Evolutionary conservation across 2,329 filamentous ascomycete species (phyloP), one percentile per base, ranked within the genome.

Genomic region (Neonectria magnoliae): DNA sequence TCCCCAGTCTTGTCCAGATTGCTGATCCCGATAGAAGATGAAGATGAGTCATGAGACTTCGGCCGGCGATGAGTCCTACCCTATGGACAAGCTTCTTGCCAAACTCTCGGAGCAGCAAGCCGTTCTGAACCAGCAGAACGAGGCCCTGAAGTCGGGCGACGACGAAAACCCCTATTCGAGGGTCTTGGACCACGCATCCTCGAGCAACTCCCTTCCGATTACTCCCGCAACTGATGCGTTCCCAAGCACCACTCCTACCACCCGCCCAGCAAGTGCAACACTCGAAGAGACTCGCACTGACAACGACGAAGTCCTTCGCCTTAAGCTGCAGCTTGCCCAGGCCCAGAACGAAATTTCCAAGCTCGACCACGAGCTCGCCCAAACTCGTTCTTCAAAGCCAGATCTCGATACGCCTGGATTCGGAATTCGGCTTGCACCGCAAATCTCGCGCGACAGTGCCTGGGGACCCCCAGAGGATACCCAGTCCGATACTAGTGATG

Each of bases 51-150:
- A 84, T 70, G 83, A 86, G 36, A 48, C 73, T 4, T 71, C 76
- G 10, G 74, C 73, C 6, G 66, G 76, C 11, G 67, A 74, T 51
- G 83, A 85, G 44, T 68, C 79, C 31, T 85, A 83, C 60, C 83
- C 85, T 9, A 88, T 94, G 83, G 92, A 96, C 72, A 90, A 90
- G 64, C 87, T 94, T 56, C 82, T 94, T 68, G 88, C 90, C 60
- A 91, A 90, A 75, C 84, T 95, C 52, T 88, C 88, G n/a, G 90
- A 94, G 76, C 91, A 93, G 73, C 88, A 91, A 73, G 81, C 82
- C 47, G 76, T 84, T n/a, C 78, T 90, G 54, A 83, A 82, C 55
- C 85, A 88, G 76, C 88, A 91, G 74, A 86, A 85, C 65, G 82
- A 87, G 62, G 82, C 83, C 57, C 75, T 87, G 47, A 85, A 84